Base-by-base conservation (phyloP, 106 monocot species). In the Dendrobium nobile region DNA sequence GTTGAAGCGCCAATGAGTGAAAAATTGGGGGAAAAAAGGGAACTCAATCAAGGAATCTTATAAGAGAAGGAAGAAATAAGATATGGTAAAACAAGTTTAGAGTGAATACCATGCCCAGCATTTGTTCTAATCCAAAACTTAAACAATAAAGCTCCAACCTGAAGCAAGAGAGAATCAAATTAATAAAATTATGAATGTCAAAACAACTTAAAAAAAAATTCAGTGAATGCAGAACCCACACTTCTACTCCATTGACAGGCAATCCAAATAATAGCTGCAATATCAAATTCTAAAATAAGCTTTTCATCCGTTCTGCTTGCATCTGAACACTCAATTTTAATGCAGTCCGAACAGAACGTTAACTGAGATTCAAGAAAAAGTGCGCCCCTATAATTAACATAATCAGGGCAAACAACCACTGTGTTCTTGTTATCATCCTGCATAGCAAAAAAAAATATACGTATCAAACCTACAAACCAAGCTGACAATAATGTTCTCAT, bases 351-450 rank as follows among this genome's bases (percentile, higher is more conserved):
- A 76, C 22, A 48, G 48, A 76, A 76, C 5, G 76, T 24, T 76
- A 76, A 47, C 48, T 51, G 76, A 76, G 76, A 76, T 76, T 76
- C 76, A 41, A 76, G 47, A 48, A 76, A 76, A 27, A 76, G 47
- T 27, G 48, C 0, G 6, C 19, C 48, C 47, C 76, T 41, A 27
- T 76, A 41, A 26, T 17, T 48, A 76, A 76, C 76, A 76, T 24
- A 76, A 76, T 76, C 76, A 48, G 76, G 76, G 26, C 47, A 26
- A 76, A 76, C 24, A 76, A 76, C 48, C 5, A 76, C 76, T 51
- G 76, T 26, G 11, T 27, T 28, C 28, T 48, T 41, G 19, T 27
- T 19, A 11, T 76, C 48, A 76, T 76, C 76, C 76, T 76, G 76
- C 76, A 76, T 13, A 18, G 15, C 70, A 51, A 76, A 15, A 48